Evolutionary conservation across 805 yeast species (phyloP), one percentile per base, ranked within the genome.

Genomic region (Starmerella potacharoeniae): DNA sequence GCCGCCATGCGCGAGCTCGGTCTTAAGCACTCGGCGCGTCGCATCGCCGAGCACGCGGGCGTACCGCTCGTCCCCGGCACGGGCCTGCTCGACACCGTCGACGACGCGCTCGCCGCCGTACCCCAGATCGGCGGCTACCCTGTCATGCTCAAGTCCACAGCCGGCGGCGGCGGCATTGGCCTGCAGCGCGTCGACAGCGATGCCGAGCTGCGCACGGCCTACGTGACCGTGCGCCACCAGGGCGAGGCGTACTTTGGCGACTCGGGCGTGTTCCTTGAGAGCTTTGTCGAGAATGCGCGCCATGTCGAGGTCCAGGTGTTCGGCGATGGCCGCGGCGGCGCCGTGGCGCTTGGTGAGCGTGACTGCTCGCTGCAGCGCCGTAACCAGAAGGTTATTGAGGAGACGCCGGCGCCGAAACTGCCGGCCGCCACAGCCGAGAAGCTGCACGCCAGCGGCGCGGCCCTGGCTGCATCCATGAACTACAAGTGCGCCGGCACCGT

Each of bases 81-180:
- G 14, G 95, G 88, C 8, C 75, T 93, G 61, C 82, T 91, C 39
- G 73, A 78, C 1, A 73, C 79, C 58, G 76, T 90, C 11, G 77
- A 77, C 10, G 96, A 86, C 64, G 97, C 97, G 4, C 74, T 75
- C 55, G 76, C 72, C 57, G 78, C 83, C 59, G 97, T 96, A 14
- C 81, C 79, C 16, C 72, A 78, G 63, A 74, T 91, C 40, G 63
- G 63, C 14, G 77, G 75, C 17, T 93, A 87, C 64, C 97, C 97
- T 33, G 80, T 91, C 36, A 91, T 91, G 97, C 86, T 93, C 51
- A 91, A 91, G 71, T 85, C 95, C 30, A 93, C 98, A 58, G 97
- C 97, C 30, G 98, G 98, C 68, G 98, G 98, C 66, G 98, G 98
- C 71, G 98, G 98, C 72, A 91, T 91, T 66, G 98, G 98, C 60